These are phyloP conservation scores for Colletotrichum australisinense DNA, from an alignment of 2,329 filamentous ascomycete genomes.

Conservation along the genomic window DNA sequence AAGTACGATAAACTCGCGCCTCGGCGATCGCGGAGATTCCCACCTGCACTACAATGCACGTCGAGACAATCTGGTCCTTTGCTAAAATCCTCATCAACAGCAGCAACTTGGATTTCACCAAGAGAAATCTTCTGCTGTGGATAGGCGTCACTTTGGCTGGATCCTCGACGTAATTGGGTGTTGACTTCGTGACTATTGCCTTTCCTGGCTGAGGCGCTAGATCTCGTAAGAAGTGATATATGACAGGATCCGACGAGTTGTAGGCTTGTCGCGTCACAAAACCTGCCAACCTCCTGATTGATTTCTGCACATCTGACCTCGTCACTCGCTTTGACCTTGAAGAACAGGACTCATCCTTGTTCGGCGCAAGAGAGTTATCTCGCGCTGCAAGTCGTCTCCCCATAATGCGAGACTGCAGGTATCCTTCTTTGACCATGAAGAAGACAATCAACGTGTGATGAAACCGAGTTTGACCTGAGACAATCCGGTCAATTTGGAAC, in stretches of 20 bases:
- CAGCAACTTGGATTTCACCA: background rate
- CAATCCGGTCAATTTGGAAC: constrained; percentile 15
- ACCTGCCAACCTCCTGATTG: background rate
- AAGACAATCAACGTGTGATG: constrained; percentile 13
- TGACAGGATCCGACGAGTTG: constrained; percentile 1
- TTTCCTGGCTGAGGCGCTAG: constrained; percentile 23
- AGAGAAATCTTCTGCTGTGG: background rate
- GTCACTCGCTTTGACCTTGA: constrained; percentile 6
- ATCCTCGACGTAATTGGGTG: constrained; percentile 8
- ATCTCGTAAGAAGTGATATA: constrained; percentile 26
- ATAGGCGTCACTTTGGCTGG: constrained; percentile 2
- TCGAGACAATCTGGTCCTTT: background rate
- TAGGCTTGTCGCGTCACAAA: background rate
- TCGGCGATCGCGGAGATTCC: constrained; percentile 23
- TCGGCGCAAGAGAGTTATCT: background rate
- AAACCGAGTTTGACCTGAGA: constrained; percentile 17
- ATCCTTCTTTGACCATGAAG: constrained; percentile 14
- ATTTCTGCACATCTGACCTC: background rate
- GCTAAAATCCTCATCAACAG: constrained; percentile 20
- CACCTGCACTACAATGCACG: constrained; percentile 16
- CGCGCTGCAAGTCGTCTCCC: background rate
- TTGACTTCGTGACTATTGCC: constrained; percentile 28
- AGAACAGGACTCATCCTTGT: constrained; percentile 15
- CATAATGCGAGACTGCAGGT: background rate
- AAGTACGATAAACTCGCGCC: constrained; percentile 19